Conservation (phyloP, 352 stramenopile species). For the Pythium myriotylum region DNA sequence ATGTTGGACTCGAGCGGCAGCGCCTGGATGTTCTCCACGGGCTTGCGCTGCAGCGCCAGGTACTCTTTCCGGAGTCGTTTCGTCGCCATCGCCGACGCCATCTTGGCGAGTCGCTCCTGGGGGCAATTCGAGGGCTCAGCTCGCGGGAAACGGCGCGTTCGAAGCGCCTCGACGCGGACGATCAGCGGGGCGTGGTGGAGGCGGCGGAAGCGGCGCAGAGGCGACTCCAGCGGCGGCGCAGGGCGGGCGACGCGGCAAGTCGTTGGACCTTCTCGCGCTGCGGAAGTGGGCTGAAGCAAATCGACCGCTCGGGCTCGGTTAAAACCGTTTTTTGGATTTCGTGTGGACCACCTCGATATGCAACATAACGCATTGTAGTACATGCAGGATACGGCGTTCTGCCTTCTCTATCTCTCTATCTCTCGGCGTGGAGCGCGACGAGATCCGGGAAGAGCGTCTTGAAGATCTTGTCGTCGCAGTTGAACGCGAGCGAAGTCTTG, state of each 20-base stretch:
- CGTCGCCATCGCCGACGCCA: slow-evolving; percentile 84
- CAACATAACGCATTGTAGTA: slow-evolving; percentile 12
- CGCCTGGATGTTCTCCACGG: slow-evolving; percentile 90
- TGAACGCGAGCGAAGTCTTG: slow-evolving; percentile 63
- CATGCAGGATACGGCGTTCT: neutral
- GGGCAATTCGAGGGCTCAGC: no score
- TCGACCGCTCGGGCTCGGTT: neutral
- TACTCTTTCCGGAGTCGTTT: slow-evolving; percentile 94
- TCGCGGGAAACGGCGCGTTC: no score
- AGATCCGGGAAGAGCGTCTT: slow-evolving; percentile 84
- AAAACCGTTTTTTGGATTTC: neutral
- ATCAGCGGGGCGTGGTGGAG: no score
- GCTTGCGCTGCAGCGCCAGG: slow-evolving; percentile 88
- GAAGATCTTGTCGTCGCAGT: slow-evolving; percentile 87
- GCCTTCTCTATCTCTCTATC: neutral
- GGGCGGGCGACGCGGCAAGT: neutral
- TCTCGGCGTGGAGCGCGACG: slow-evolving; percentile 50
- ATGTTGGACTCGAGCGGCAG: slow-evolving; percentile 93
- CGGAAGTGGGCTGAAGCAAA: neutral
- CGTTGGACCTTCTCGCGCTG: neutral
- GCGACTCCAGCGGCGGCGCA: neutral
- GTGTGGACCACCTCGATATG: slow-evolving; percentile 5
- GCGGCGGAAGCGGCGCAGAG: neutral
- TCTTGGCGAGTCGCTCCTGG: slow-evolving; percentile 18
- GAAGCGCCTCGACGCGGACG: no score